Evolutionary conservation across 2,329 filamentous ascomycete species (phyloP), one percentile per base, ranked within the genome.

Genomic region (Xylaria polymorpha): DNA sequence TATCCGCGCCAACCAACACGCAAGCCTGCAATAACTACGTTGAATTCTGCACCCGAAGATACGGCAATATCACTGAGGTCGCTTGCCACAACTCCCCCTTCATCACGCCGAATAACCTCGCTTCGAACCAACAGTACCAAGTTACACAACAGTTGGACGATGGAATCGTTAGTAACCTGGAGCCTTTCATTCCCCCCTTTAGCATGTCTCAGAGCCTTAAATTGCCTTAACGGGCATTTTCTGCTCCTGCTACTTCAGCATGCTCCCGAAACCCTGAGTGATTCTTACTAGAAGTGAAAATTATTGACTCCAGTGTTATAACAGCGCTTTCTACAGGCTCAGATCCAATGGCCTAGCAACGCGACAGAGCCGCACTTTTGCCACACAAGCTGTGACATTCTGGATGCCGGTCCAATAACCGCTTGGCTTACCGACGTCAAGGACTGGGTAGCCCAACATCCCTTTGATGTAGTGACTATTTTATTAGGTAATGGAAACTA

Each of bases 401-500:
- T 97, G 39, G 91, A 97, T 74, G 92, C 88, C 1, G 94, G 95
- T 0, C 90, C 92, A 8, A 91, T 96, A 60, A 88, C 91, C 63
- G 83, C 87, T 51, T 96, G 93, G 83, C 88, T 98, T 41, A 83
- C 83, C 7, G 85, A 84, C 0, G 91, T 97, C 14, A 85, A 85
- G 43, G 79, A 83, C 51, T 98, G 94, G 94, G 88, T 98, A 2
- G 85, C 86, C 7, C 74, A 77, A 0, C 90, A 98, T 74, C 94
- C 94, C 0, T 95, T 93, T 81, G 94, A 98, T 72, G 92, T 98
- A 1, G 88, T 98, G 32, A 94, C 93, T 1, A 90, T 98, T 72
- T 84, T 98, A 20, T 90, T 98, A 60, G 94, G 91, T 66, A 98
- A 98, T 79, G 90, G 88, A 75, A 92, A 94, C 81, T 92, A 91